phyloP scores from a whole-genome alignment of 306 rosid genomes.

The Spatholobus suberectus region DNA sequence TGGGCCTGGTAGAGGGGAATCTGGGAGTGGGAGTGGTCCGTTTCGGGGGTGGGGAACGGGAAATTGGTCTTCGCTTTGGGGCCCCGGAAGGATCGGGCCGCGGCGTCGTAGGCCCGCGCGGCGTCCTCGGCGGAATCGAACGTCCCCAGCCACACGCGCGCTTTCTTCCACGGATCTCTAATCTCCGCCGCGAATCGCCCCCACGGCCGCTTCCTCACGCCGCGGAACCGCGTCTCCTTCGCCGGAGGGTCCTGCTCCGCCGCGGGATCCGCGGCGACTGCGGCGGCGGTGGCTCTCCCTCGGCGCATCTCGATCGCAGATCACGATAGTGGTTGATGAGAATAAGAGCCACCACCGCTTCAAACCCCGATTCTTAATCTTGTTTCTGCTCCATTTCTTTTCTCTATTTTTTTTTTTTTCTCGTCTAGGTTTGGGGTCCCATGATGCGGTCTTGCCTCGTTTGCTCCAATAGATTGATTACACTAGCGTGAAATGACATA shows the following conservation, averaged over 20 bases:
- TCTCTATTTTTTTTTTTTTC: not conserved
- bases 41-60: constrained; percentile 43
- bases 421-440: constrained; percentile 20
- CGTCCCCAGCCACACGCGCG: constrained; percentile 93
- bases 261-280: constrained; percentile 39
- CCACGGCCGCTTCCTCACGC: constrained; percentile 93
- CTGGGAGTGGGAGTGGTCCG: constrained; percentile 2
- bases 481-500: not conserved
- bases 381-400: constrained; percentile 43
- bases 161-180: constrained; percentile 87
- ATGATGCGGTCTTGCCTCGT: constrained; percentile 38
- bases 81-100: constrained; percentile 79
- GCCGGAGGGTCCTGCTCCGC: not conserved
- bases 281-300: constrained; percentile 39
- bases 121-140: constrained; percentile 87
- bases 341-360: constrained; percentile 51
- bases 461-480: constrained; percentile 21
- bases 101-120: constrained; percentile 82
- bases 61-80: constrained; percentile 87
- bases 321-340: constrained; percentile 8
- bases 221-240: constrained; percentile 71
- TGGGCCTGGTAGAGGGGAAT: constrained; percentile 41
- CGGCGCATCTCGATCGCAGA: constrained; percentile 61
- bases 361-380: constrained; percentile 33
- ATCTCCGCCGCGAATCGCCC: constrained; percentile 96